Evolutionary conservation across 2,329 filamentous ascomycete genomes (phyloP), one percentile per base, ranked within the genome.

Genomic region (Chrysosporium keratinophilum): DNA sequence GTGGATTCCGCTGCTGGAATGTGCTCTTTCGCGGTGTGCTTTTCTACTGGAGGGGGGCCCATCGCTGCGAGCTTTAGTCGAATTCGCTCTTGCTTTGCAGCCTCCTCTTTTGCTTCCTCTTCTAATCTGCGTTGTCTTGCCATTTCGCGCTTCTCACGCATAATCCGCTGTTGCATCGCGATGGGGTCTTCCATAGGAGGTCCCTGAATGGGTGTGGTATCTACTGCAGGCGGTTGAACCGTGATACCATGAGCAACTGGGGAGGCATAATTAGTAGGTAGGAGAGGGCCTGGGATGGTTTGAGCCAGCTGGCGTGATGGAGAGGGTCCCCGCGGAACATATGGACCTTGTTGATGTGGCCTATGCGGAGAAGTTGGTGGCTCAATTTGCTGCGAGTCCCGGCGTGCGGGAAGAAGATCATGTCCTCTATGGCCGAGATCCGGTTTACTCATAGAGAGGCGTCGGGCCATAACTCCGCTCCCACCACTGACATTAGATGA

Each of bases 401-500:
- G 60, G 60, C 70, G 63, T 55, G 59, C 50, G 59, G 58, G 42
- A 56, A 58, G 54, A 41, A 59, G 61, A 47, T 76, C 74, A 50
- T 67, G 62, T 11, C 64, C 61, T 49, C 69, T 67, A n/a, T 66
- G 62, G 7, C 68, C 62, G 34, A 71, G 67, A 50, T 74, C 74
- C 54, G 70, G 67, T 58, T 74, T 74, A 58, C 74, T 73, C 59
- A 78, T 72, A 1, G 80, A 83, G 72, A 78, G 77, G 34, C 85
- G 81, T 60, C 84, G 79, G 61, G 78, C 77, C 59, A 83, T 80
- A 37, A 80, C 77, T 56, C 85, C 84, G 67, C 88, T 95, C 56
- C 86, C 87, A 53, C 88, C 89, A 67, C 90, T 96, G 40, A 95
- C 85, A 64, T 89, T 94, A 1, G 91, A 97, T 14, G 91, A 96